Conservation (phyloP, 148 eudicot genomes). For the Silene latifolia region DNA sequence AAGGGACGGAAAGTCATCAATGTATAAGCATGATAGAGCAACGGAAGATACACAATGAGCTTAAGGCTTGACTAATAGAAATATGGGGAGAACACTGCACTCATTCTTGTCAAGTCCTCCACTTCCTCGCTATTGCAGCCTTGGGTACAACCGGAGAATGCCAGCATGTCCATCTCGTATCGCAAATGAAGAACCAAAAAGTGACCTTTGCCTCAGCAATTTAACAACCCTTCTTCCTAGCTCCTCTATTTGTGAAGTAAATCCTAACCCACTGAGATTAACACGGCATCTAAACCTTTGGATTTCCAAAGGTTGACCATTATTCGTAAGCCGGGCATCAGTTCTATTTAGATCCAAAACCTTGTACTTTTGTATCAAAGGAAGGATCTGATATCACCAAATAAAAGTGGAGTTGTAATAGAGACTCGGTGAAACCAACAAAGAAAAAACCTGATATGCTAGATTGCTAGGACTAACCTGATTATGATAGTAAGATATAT, state of each 20-base stretch:
- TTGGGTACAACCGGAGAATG: slow-evolving; percentile 90
- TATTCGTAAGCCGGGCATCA: slow-evolving; percentile 90
- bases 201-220: slow-evolving; percentile 68
- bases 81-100: not conserved
- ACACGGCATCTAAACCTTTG: slow-evolving; percentile 87
- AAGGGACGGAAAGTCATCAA: slow-evolving; percentile 7
- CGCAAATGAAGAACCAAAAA: slow-evolving; percentile 90
- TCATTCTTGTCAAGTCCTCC: slow-evolving; percentile 87
- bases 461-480: slow-evolving; percentile 44
- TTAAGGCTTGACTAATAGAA: not conserved
- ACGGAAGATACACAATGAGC: not conserved
- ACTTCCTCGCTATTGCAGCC: slow-evolving; percentile 82
- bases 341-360: slow-evolving; percentile 84
- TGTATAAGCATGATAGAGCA: not conserved
- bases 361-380: slow-evolving; percentile 71
- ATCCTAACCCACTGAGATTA: slow-evolving; percentile 62
- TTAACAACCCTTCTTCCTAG: slow-evolving; percentile 69
- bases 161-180: slow-evolving; percentile 97
- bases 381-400: slow-evolving; percentile 63
- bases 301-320: slow-evolving; percentile 63
- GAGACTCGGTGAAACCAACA: not conserved
- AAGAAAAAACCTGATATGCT: not conserved
- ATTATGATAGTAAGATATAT: slow-evolving; percentile 71
- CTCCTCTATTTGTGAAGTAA: slow-evolving; percentile 86
- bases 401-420: slow-evolving; percentile 6